Conservation (phyloP, 495 filamentous ascomycete species). For the Lepraria neglecta region DNA sequence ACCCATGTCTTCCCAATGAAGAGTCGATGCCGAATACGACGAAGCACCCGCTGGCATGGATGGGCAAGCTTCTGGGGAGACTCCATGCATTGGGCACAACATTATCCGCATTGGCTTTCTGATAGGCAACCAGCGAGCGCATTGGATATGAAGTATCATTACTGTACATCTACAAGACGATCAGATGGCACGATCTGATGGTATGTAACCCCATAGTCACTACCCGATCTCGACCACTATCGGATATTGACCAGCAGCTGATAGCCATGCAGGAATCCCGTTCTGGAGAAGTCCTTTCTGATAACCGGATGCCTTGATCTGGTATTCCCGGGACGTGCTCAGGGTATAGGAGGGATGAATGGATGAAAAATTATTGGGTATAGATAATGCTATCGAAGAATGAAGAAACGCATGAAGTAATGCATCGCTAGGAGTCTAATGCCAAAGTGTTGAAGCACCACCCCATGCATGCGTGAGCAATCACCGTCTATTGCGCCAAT, state of each 20-base stretch:
- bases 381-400: neutral
- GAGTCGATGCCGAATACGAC: no score
- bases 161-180: neutral
- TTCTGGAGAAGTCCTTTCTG: neutral
- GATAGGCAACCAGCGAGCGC: neutral
- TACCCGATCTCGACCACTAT: neutral
- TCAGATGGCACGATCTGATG: neutral
- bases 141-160: neutral
- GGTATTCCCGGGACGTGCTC: neutral
- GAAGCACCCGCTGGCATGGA: no score
- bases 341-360: neutral
- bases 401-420: neutral
- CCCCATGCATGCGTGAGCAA: neutral
- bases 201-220: neutral
- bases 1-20: neutral
- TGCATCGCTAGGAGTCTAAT: neutral
- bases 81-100: no score
- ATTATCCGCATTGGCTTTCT: no score
- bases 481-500: neutral
- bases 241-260: neutral
- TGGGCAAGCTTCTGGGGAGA: no score
- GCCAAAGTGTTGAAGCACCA: neutral
- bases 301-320: no score
- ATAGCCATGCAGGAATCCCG: conserved; percentile 5
- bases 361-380: neutral